Evolutionary conservation across 2,329 filamentous ascomycete genomes (phyloP), one percentile per base, ranked within the genome.

Genomic region (Sclerotiophoma versabilis): DNA sequence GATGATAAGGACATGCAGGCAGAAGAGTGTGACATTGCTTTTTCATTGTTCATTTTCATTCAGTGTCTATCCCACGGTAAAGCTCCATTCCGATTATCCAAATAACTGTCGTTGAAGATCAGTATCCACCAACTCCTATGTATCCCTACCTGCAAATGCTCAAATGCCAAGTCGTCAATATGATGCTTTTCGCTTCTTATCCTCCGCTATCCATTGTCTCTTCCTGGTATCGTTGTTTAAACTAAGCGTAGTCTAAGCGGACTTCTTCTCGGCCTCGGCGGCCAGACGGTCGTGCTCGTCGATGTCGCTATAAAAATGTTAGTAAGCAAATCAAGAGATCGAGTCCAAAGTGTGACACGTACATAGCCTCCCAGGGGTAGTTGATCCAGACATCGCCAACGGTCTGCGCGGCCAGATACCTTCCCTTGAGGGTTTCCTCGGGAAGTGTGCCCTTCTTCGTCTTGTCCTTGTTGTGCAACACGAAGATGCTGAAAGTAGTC

Each of bases 381-480:
- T 92, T 96, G 75, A 98, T 98, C 95, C 95, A 99, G 63, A 92
- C 88, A 77, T 99, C 93, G n/a, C 84, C 85, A 26, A 96, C 90
- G 5, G 93, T 98, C 72, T 89, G 82, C 19, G 95, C 92, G 19
- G 95, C 95, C 64, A 90, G 77, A 79, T 99, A 99, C 68, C 89
- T 83, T 52, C 84, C 84, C 49, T 87, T 78, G 61, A 93, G 81
- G 84, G 98, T 92, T 30, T 92, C 87, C 17, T 85, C 71, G 10
- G 95, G 93, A 51, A 99, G 82, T 17, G 79, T 79, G 48, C 95
- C 95, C 84, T 97, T 96, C 87, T 99, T 99, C 49, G 80, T 62
- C 85, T 99, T 98, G 78, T 97, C 87, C 86, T 99, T 99, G 84
- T 99, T 99, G 79, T 99, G 95, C 70, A 99, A 83, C 52, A 99